These are phyloP conservation scores for Nemania abortiva DNA, from an alignment of 2,329 filamentous ascomycete species.

Conservation along the genomic window DNA sequence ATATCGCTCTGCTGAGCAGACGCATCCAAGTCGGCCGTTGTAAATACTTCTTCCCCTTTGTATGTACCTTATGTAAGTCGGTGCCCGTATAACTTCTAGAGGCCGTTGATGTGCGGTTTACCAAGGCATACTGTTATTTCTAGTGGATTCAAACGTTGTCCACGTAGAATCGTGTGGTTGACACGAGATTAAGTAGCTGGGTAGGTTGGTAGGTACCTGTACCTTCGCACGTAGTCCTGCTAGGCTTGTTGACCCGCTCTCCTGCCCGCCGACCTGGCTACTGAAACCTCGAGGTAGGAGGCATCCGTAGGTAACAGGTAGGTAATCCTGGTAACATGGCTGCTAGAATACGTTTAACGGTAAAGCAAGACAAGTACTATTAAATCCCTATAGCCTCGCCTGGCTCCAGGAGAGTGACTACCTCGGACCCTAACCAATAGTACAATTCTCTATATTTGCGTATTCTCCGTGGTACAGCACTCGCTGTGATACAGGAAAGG, in stretches of 20 bases:
- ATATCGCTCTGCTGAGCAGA: slow-evolving; percentile 8
- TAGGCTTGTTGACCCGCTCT: not conserved
- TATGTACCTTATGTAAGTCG: not conserved
- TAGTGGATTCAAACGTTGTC: not conserved
- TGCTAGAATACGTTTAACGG: not conserved
- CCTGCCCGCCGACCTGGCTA: not conserved
- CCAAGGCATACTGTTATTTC: not conserved
- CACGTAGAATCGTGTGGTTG: not conserved
- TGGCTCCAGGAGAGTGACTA: not conserved
- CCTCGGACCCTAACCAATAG: too few species aligned
- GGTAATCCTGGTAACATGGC: slow-evolving; percentile 25
- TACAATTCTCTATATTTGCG: too few species aligned
- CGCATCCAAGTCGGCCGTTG: not conserved
- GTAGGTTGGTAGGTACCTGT: not conserved
- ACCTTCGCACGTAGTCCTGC: not conserved
- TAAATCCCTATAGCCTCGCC: not conserved
- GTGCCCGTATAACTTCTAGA: not conserved
- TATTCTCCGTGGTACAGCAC: not conserved
- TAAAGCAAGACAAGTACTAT: not conserved
- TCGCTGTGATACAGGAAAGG: not conserved
- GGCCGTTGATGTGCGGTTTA: not conserved
- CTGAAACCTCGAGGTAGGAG: not conserved
- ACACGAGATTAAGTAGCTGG: not conserved
- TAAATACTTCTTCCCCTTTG: not conserved
- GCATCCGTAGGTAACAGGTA: slow-evolving; percentile 9